Evolutionary conservation across 2,329 filamentous ascomycete genomes (phyloP), one percentile per base, ranked within the genome.

Genomic region (Apiospora hydei): DNA sequence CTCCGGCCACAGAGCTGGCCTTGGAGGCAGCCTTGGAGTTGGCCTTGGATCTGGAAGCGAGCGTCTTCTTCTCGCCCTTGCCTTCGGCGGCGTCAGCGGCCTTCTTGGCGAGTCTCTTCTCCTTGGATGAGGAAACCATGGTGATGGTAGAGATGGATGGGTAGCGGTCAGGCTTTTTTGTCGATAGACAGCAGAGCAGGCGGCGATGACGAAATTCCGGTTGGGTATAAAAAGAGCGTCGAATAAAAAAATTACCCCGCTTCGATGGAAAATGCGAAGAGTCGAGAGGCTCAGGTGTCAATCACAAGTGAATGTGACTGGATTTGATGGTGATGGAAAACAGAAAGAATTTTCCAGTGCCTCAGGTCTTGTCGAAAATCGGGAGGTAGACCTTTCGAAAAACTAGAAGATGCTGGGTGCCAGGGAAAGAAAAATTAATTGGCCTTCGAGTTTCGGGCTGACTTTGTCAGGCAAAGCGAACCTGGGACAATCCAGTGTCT

Each of bases 51-150:
- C 84, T 81, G 70, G 90, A 92, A 77, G 92, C 89, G 75, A 91
- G 89, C 30, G 92, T 92, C 89, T 96, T 95, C 86, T 94, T 92
- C 78, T 92, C 90, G 81, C 89, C 89, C 84, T 92, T 92, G 83
- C 92, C 93, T 69, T 93, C 89, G 83, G 91, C 90, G 76, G 89
- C 89, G 69, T 93, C 89, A 83, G 91, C 90, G 76, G 89, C 89
- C 87, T 91, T 91, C 87, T 92, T 92, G 73, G 91, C 91, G 76
- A 92, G 87, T 83, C 91, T 87, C 87, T 92, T 92, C 78, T 92
- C 90, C 84, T 93, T 93, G 81, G 91, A 91, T 74, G 90, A 85
- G 74, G 91, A 92, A 80, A 91, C 87, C 90, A 92, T 92, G 64
- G 82, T 90, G 84, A 73, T 69, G 44, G 47, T 53, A 38, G 26